Evolutionary conservation across 495 filamentous ascomycete genomes (phyloP).

Genomic region (Xylaria palmicola): DNA sequence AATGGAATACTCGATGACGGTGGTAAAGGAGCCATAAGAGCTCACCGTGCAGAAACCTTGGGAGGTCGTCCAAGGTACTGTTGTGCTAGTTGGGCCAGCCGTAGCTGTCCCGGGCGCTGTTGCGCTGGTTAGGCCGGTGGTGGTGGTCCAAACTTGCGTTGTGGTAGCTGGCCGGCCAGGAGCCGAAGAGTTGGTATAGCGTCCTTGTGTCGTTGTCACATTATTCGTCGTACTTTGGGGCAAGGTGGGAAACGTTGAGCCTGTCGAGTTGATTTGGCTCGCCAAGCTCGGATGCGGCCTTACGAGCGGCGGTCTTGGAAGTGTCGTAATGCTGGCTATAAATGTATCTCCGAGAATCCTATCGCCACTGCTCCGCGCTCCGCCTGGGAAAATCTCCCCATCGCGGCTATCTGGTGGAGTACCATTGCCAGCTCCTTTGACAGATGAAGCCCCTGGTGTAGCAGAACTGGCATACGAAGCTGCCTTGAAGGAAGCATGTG

Average conservation of each 20-base stretch:
- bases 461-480: neutral
- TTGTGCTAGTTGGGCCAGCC: neutral
- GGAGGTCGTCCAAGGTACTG: constrained; percentile 13
- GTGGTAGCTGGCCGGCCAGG: neutral
- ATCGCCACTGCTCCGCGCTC: neutral
- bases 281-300: neutral
- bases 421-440: neutral
- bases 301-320: neutral
- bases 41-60: constrained; percentile 23
- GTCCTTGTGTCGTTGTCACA: constrained; percentile 2
- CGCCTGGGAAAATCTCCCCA: neutral
- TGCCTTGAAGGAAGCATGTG: neutral
- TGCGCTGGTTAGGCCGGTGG: neutral
- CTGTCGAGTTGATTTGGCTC: neutral
- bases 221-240: neutral
- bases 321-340: constrained; percentile 7
- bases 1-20: constrained; percentile 36
- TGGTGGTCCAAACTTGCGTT: constrained; percentile 9
- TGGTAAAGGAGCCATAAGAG: constrained; percentile 15
- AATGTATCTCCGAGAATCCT: neutral
- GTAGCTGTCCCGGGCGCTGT: constrained; percentile 8
- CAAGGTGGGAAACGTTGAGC: neutral
- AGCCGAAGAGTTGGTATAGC: neutral
- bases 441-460: neutral
- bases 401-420: neutral